phyloP scores from a whole-genome alignment of 139 green algal genomes.

The Coccomyxa sp. region DNA sequence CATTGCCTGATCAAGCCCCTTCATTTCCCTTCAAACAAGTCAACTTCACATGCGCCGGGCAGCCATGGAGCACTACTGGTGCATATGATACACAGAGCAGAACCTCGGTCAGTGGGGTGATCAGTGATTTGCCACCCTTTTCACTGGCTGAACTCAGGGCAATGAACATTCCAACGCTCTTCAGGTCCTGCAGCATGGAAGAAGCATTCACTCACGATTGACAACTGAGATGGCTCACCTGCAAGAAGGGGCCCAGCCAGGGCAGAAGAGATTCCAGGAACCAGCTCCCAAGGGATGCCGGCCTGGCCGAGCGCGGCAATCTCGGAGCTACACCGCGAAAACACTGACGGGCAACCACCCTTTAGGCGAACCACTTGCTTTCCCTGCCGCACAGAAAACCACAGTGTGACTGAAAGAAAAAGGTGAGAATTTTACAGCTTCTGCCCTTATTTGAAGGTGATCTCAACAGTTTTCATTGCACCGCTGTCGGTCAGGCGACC shows the following conservation, averaged over 20 bases:
- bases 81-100: neutral
- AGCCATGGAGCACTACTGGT: neutral
- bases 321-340: slow-evolving; percentile 57
- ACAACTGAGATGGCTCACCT: slow-evolving; percentile 28
- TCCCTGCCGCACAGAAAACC: slow-evolving; percentile 18
- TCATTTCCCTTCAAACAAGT: neutral
- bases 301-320: slow-evolving; percentile 42
- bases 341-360: slow-evolving; percentile 68
- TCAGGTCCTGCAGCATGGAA: neutral
- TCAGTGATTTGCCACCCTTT: neutral
- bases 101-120: neutral
- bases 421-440: neutral
- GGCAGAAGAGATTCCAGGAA: slow-evolving; percentile 70
- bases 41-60: neutral
- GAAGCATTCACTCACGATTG: neutral
- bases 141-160: neutral
- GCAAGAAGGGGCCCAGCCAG: slow-evolving; percentile 63
- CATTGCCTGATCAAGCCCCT: neutral
- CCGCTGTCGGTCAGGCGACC: neutral
- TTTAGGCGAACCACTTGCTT: slow-evolving; percentile 67
- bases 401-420: neutral
- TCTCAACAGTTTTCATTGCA: neutral
- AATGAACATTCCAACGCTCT: neutral
- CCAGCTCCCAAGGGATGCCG: slow-evolving; percentile 44
- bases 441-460: neutral